These are phyloP conservation scores for Tetrapisispora nanseiensis DNA, from an alignment of 805 yeast species.

Conservation along the genomic window DNA sequence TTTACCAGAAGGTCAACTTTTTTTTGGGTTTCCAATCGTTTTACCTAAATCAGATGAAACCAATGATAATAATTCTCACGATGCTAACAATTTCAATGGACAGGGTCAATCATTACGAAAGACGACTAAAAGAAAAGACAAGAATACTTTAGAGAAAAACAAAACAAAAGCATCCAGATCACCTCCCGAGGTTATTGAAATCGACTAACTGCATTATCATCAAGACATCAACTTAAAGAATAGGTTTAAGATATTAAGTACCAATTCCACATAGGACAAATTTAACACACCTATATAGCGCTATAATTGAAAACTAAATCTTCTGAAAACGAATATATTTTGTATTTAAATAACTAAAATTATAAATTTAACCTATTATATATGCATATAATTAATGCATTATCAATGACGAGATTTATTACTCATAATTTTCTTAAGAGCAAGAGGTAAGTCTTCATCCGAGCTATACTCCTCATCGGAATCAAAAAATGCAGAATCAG, in stretches of 20 bases:
- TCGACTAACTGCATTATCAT: constrained; percentile 38
- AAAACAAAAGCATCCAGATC: constrained; percentile 48
- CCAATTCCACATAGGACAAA: too few species aligned
- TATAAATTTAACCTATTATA: not conserved
- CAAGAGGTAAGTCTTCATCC: constrained; percentile 31
- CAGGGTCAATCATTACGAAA: constrained; percentile 69
- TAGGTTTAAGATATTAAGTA: not conserved
- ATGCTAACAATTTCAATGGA: constrained; percentile 38
- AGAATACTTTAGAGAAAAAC: constrained; percentile 22
- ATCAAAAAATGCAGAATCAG: constrained; percentile 5
- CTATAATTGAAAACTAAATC: too few species aligned
- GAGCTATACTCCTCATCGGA: constrained; percentile 13
- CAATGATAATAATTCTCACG: constrained; percentile 25
- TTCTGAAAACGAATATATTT: not conserved
- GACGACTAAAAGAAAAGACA: constrained; percentile 59
- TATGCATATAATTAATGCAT: not conserved
- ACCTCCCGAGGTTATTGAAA: constrained; percentile 65
- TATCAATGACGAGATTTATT: constrained; percentile 9
- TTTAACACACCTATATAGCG: too few species aligned
- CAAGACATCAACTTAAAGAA: not conserved
- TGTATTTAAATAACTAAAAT: not conserved
- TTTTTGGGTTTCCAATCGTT: constrained; percentile 81
- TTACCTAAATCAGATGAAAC: constrained; percentile 33
- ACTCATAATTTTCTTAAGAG: constrained; percentile 31
- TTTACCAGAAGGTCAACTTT: constrained; percentile 77